These are phyloP conservation scores for Chenopodium suecicum DNA, from an alignment of 148 eudicot genomes.

Conservation along the genomic window DNA sequence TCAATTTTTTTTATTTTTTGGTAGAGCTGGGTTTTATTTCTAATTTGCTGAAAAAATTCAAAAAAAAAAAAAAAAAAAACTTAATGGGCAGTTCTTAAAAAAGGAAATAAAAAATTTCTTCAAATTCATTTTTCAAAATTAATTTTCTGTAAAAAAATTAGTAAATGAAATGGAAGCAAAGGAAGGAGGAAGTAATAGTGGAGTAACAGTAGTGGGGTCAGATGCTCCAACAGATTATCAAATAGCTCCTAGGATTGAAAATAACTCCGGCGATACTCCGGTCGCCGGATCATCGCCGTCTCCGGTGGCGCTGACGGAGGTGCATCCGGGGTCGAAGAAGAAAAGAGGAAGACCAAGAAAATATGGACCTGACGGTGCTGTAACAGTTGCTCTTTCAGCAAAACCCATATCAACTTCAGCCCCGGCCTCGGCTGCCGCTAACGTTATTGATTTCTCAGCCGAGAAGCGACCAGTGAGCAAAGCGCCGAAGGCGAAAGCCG, in stretches of 20 bases:
- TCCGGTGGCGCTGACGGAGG: slow-evolving; percentile 25
- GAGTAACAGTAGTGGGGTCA: slow-evolving; percentile 85
- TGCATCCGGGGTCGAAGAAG: slow-evolving; percentile 43
- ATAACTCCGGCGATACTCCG: background rate
- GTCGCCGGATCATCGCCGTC: slow-evolving; percentile 45
- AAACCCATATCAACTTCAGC: slow-evolving; percentile 67
- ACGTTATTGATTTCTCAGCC: slow-evolving; percentile 82
- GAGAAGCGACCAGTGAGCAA: slow-evolving; percentile 59
- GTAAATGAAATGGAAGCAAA: slow-evolving; percentile 50
- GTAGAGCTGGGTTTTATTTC: background rate
- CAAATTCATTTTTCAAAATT: background rate
- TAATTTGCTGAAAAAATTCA: background rate
- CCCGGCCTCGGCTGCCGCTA: slow-evolving; percentile 29
- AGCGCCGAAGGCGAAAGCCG: slow-evolving; percentile 31
- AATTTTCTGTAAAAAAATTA: background rate
- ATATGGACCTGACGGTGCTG: slow-evolving; percentile 78
- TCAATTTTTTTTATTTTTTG: background rate
- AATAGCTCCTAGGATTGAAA: slow-evolving; percentile 60
- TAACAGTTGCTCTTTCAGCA: slow-evolving; percentile 53
- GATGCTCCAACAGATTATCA: slow-evolving; percentile 91
- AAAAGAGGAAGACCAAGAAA: slow-evolving; percentile 94
- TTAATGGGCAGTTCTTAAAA: slow-evolving; percentile 17
- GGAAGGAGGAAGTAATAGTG: slow-evolving; percentile 48
- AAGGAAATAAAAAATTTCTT: background rate
- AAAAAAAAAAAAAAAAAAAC: background rate